Base-by-base conservation (phyloP, 805 yeast genomes). In the Limtongia smithiae region DNA sequence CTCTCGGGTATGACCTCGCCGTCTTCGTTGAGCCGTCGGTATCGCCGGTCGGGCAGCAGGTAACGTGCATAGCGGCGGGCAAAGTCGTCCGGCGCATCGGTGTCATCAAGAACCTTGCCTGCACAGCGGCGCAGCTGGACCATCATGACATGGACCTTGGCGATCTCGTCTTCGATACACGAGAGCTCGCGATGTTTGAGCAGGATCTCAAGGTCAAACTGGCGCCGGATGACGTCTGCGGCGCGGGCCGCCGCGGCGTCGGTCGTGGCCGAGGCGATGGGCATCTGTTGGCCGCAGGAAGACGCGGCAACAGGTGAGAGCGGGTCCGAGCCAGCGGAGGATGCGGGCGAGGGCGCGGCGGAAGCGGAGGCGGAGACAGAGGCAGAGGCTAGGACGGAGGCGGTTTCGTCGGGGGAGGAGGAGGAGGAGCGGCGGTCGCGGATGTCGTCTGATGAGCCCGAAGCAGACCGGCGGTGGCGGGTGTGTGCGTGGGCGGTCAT, bases 151-250 rank as follows among this genome's bases (percentile, higher is more conserved):
- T 63, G 60, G 12, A 65, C 60, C 42, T 64, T 65, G 20, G 68
- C 65, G 34, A 66, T 66, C 44, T 65, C 67, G 49, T 67, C 66
- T 43, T 66, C 70, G 31, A 66, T 66, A 17, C 43, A 36, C 15
- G 60, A 51, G 22, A 65, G 61, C 50, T 66, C 69, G 14, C 69
- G 57, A 46, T 66, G 69, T 51, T 67, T 67, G 51, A 66, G 65
- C 44, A 66, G 57, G 32, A 66, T 65, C 58, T 66, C 69, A 51
- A 67, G 53, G 55, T 66, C 69, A 37, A 66, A 66, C 59, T 65
- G 69, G 24, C 50, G 48, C 32, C 52, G 50, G 22, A 53, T 53
- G 41, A 53, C 57, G 41, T 45, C 55, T 30, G 35, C 47, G 46
- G 44, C 44, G 42, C 38, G 17, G 45, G n/a, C 12, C 28, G 28